phyloP scores from a whole-genome alignment of 805 yeast genomes.

The Lipomyces orientalis region DNA sequence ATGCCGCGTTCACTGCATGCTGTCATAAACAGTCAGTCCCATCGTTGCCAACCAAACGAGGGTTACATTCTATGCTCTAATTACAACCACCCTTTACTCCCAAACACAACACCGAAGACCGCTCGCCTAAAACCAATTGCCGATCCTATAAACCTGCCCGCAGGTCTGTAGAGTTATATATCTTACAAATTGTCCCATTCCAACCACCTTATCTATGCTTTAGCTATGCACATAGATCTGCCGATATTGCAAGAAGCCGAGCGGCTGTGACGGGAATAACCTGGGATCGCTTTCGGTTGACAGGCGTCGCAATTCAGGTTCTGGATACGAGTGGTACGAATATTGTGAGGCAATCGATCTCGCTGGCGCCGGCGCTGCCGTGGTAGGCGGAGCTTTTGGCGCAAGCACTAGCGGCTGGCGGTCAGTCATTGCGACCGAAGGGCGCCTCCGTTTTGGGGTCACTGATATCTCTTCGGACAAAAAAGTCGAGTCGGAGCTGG shows the following conservation, averaged over 20 bases:
- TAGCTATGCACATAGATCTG: slow-evolving; percentile 1
- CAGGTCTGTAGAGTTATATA: not conserved
- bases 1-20: no score
- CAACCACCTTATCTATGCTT: not conserved
- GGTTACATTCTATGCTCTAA: no score
- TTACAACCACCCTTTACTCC: no score
- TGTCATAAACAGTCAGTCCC: no score
- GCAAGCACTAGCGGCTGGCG: not conserved
- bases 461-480: not conserved
- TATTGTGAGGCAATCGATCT: not conserved
- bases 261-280: not conserved
- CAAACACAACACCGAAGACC: no score
- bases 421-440: not conserved
- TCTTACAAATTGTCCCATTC: not conserved
- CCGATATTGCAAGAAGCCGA: not conserved
- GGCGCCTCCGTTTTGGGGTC: not conserved
- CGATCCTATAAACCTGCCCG: not conserved
- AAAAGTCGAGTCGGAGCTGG: not conserved
- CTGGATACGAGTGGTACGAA: not conserved
- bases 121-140: no score
- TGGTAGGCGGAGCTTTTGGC: not conserved
- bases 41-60: no score
- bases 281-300: not conserved
- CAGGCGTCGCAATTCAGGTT: not conserved
- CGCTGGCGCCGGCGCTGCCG: not conserved